phyloP scores from a whole-genome alignment of 257 asterid genomes.

The Voacanga thouarsii region DNA sequence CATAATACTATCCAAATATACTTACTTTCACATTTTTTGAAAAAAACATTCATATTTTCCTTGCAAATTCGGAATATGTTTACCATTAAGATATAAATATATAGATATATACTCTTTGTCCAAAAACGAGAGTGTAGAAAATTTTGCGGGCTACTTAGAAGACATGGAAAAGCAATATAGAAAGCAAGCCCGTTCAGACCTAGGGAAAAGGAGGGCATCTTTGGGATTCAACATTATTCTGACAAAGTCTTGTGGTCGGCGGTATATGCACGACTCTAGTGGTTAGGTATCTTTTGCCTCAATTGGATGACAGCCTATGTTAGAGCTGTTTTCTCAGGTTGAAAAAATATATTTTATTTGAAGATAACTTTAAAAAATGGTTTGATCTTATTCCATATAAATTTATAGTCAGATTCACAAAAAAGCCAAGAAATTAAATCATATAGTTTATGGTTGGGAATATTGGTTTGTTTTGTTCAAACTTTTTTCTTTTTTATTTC shows the following conservation, averaged over 20 bases:
- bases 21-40: too few relatives aligned
- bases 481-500: not conserved
- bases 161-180: not conserved
- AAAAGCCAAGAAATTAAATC: not conserved
- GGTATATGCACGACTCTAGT: slow-evolving; percentile 8
- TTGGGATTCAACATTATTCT: slow-evolving; percentile 13
- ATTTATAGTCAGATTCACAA: not conserved
- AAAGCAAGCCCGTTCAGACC: not conserved
- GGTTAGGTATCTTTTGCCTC: slow-evolving; percentile 14
- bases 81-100: too few relatives aligned
- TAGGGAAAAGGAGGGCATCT: slow-evolving; percentile 8
- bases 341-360: not conserved
- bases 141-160: not conserved
- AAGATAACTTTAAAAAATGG: not conserved
- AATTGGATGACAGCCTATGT: slow-evolving; percentile 10
- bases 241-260: slow-evolving; percentile 14
- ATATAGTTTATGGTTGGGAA: not conserved
- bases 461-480: not conserved
- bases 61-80: too few relatives aligned
- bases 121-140: not conserved
- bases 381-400: not conserved
- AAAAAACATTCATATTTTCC: too few relatives aligned
- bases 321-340: not conserved
- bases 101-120: too few relatives aligned
- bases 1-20: too few relatives aligned